Conservation (phyloP, 2,329 filamentous ascomycete genomes). For the Pseudocercospora crystallina region DNA sequence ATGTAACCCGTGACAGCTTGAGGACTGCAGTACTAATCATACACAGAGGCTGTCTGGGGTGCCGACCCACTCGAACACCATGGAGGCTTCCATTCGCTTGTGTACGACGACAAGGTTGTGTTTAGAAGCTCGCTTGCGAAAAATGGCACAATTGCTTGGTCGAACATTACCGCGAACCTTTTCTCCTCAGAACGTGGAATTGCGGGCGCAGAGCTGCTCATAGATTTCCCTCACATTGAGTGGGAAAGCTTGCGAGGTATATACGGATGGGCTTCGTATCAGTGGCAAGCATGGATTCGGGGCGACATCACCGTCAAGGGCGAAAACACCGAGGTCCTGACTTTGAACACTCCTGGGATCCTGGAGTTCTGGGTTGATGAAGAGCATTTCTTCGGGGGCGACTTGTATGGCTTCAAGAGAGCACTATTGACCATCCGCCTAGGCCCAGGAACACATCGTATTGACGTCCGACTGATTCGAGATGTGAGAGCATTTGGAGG, state of each 20-base stretch:
- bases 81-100: constrained; percentile 53
- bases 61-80: constrained; percentile 56
- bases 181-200: constrained; percentile 33
- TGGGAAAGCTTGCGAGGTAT: constrained; percentile 54
- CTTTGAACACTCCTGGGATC: constrained; percentile 49
- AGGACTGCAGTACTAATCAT: constrained; percentile 8
- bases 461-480: constrained; percentile 55
- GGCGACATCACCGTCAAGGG: constrained; percentile 46
- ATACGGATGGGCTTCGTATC: constrained; percentile 60
- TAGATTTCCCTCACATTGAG: constrained; percentile 53
- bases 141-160: constrained; percentile 55
- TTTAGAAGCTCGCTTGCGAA: constrained; percentile 53
- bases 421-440: constrained; percentile 53
- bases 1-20: constrained; percentile 25
- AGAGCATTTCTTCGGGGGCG: constrained; percentile 56
- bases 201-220: constrained; percentile 38
- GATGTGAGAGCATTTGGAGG: constrained; percentile 60
- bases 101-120: constrained; percentile 41
- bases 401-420: constrained; percentile 54
- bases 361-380: constrained; percentile 57
- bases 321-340: constrained; percentile 36
- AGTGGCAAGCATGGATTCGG: constrained; percentile 60
- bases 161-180: constrained; percentile 37
- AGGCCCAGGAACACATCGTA: constrained; percentile 48
- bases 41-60: constrained; percentile 57